Evolutionary conservation across 768 basidiomycete species (phyloP).

Genomic region (Podaxis sp.): DNA sequence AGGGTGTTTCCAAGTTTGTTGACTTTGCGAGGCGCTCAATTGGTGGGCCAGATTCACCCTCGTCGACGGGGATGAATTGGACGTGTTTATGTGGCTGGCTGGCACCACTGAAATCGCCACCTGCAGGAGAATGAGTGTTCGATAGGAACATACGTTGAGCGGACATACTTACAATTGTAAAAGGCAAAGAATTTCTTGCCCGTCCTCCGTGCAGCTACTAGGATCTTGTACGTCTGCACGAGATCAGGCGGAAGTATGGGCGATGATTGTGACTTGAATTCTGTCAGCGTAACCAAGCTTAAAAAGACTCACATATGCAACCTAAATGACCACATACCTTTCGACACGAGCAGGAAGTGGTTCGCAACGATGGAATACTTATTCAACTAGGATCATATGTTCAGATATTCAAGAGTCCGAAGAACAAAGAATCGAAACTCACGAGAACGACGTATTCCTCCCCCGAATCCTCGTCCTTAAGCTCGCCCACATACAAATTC

Average conservation of each 20-base stretch:
- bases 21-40: slow-evolving; percentile 68
- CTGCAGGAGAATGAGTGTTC: slow-evolving; percentile 31
- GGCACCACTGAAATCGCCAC: slow-evolving; percentile 78
- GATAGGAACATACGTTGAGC: not conserved
- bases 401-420: not conserved
- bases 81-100: slow-evolving; percentile 91
- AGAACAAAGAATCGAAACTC: slow-evolving; percentile 23
- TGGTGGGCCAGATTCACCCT: slow-evolving; percentile 64
- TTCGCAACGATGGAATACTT: slow-evolving; percentile 82
- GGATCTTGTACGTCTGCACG: slow-evolving; percentile 70
- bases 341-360: slow-evolving; percentile 87
- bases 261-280: slow-evolving; percentile 74
- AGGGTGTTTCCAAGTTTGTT: slow-evolving; percentile 56
- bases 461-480: slow-evolving; percentile 59
- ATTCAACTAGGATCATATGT: slow-evolving; percentile 59
- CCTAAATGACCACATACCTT: slow-evolving; percentile 49
- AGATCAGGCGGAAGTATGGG: slow-evolving; percentile 81
- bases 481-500: slow-evolving; percentile 73
- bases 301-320: not conserved
- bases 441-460: slow-evolving; percentile 73
- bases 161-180: slow-evolving; percentile 73
- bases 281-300: slow-evolving; percentile 33
- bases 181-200: slow-evolving; percentile 74
- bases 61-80: slow-evolving; percentile 71
- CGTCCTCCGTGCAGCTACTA: slow-evolving; percentile 64